Evolutionary conservation across 2,329 filamentous ascomycete species (phyloP), one percentile per base, ranked within the genome.

Genomic region (Cyclaneusma minus): DNA sequence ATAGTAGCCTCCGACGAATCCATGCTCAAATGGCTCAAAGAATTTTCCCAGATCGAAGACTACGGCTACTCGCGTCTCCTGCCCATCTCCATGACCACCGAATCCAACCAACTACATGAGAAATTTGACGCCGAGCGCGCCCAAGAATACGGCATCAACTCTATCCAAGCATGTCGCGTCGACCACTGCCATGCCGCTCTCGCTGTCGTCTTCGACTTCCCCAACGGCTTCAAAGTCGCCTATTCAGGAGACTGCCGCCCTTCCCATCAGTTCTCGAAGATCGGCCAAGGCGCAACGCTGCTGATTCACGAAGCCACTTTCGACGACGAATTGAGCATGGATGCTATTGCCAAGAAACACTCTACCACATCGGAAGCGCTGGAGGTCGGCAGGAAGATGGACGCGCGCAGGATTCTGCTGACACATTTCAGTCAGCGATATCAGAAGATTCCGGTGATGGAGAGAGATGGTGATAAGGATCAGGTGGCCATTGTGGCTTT

Each of bases 351-450:
- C 27, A 98, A 98, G 67, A 84, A 78, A 45, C 89, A 98, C 56
- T 81, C 68, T 20, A 98, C 89, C 6, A 81, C 84, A 34, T 67
- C 67, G 9, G 89, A 98, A 55, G 89, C 89, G 1, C 64, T 98
- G 3, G 62, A 60, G 22, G 66, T 95, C 3, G 87, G 77, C 2
- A 62, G 65, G 8, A 54, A 60, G 23, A 98, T 98, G 89, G 52
- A 65, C 15, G 89, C 85, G 0, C 68, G 74, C 36, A 64, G 80
- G 10, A 74, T 89, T 10, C 55, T 98, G 29, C 62, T 98, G 25
- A 98, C 89, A 6, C 89, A 98, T 50, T 98, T 98, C 53, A 85
- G 76, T 29, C 89, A 98, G 56, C 66, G 89, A 6, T 98, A 98
- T 50, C 77, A 35, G 49, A 51, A 32, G 45, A 50, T 44, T 26